A percentile compares a stretch with the other conserved stretches of the same genome.
phyloP scores from a whole-genome alignment of 2,329 filamentous ascomycete species.

The Penicillium sp. region DNA sequence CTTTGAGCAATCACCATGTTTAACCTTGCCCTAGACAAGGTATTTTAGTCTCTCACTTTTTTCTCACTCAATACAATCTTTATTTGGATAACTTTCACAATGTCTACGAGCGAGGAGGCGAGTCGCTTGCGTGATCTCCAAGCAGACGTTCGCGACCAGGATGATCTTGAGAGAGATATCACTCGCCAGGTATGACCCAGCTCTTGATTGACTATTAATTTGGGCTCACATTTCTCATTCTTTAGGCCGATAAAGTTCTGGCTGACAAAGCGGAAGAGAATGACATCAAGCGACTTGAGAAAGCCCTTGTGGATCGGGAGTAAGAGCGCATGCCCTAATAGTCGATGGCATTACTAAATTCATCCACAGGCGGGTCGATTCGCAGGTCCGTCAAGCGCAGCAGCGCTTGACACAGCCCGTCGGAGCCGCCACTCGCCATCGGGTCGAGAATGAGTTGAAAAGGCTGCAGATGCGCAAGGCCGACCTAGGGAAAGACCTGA shows the following conservation, averaged over 20 bases:
- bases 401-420: conserved; percentile 56
- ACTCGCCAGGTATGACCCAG: conserved; percentile 49
- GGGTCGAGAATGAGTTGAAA: conserved; percentile 56
- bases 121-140: conserved; percentile 62
- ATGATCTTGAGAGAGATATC: conserved; percentile 88
- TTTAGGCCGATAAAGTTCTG: conserved; percentile 57
- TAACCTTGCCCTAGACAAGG: not conserved
- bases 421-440: conserved; percentile 49
- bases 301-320: conserved; percentile 51
- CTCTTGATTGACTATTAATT: not conserved
- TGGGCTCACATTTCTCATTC: not conserved
- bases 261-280: conserved; percentile 62
- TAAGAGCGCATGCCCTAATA: conserved; percentile 15
- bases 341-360: conserved; percentile 1
- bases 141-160: conserved; percentile 74
- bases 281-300: conserved; percentile 61
- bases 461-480: conserved; percentile 64
- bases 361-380: conserved; percentile 55
- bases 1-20: not conserved
- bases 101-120: conserved; percentile 50
- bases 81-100: not conserved
- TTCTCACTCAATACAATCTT: not conserved
- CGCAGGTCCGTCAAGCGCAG: conserved; percentile 60
- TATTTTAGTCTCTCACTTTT: not conserved
- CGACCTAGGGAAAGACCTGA: conserved; percentile 67